Evolutionary conservation across 2,329 filamentous ascomycete genomes (phyloP).

Genomic region (Capronia americana): DNA sequence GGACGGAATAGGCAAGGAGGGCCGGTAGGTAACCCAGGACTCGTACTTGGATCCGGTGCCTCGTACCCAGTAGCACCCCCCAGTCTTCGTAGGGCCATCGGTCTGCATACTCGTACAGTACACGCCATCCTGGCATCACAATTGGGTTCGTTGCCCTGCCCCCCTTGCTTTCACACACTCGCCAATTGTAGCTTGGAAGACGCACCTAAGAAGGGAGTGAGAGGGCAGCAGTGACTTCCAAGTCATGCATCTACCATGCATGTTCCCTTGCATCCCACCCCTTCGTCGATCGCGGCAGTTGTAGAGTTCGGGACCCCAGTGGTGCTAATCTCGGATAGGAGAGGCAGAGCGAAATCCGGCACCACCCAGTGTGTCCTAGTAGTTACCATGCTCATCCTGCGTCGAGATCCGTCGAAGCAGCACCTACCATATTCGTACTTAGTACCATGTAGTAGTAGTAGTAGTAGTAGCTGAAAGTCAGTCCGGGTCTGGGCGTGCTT

Average conservation of each 20-base stretch:
- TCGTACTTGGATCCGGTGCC: no score
- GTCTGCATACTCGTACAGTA: no score
- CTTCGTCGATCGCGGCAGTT: not conserved
- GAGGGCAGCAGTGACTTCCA: not conserved
- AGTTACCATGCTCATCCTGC: no score
- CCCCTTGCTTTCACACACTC: not conserved
- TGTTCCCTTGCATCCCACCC: not conserved
- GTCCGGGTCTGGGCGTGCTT: not conserved
- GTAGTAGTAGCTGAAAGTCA: no score
- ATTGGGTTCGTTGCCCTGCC: not conserved
- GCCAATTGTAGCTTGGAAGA: no score
- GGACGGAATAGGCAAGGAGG: slow-evolving; percentile 44
- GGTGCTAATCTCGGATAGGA: not conserved
- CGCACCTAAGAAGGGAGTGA: no score
- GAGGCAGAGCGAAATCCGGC: not conserved
- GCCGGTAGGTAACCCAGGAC: not conserved
- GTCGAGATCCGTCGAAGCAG: not conserved
- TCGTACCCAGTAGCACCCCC: no score
- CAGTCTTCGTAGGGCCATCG: no score
- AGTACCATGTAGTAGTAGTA: no score
- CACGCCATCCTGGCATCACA: not conserved
- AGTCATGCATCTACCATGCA: not conserved
- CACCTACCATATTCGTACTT: not conserved
- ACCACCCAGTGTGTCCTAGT: not conserved
- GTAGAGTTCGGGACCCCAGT: not conserved